phyloP scores from a whole-genome alignment of 495 filamentous ascomycete genomes.

The Neurospora cerealis region DNA sequence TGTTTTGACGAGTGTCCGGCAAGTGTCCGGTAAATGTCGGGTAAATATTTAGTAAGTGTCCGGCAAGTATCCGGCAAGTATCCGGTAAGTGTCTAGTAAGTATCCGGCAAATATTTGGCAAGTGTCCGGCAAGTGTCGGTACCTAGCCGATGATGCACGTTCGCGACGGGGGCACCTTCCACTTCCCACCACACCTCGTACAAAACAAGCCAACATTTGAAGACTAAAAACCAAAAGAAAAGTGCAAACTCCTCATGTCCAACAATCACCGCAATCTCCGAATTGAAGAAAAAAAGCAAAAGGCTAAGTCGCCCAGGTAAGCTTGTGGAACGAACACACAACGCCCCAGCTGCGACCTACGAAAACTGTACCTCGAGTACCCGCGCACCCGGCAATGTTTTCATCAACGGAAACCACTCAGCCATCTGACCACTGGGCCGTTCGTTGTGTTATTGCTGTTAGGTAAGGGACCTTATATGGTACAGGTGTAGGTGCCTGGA shows the following conservation, averaged over 20 bases:
- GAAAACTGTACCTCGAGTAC: not conserved
- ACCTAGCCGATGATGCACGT: not conserved
- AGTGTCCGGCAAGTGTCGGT: not conserved
- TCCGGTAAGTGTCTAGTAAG: too few species aligned
- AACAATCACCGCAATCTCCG: accelerated
- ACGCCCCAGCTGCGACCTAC: not conserved
- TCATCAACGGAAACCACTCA: not conserved
- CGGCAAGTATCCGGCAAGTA: not conserved
- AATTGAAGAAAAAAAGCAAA: not conserved
- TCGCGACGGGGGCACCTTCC: not conserved
- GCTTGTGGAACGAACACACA: not conserved
- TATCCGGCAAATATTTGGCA: not conserved
- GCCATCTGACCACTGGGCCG: not conserved
- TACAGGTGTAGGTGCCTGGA: not conserved
- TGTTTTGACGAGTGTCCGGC: not conserved
- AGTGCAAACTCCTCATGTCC: not conserved
- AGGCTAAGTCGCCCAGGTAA: not conserved
- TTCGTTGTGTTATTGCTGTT: not conserved
- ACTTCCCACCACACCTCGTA: not conserved
- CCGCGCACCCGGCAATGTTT: not conserved
- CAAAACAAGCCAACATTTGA: not conserved
- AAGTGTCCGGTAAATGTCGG: not conserved
- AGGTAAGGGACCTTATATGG: not conserved
- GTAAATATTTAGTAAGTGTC: not conserved
- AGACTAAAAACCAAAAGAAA: not conserved